Evolutionary conservation across 331 rosid genomes (phyloP), one percentile per base, ranked within the genome.

Genomic region (Pyracantha coccinea): DNA sequence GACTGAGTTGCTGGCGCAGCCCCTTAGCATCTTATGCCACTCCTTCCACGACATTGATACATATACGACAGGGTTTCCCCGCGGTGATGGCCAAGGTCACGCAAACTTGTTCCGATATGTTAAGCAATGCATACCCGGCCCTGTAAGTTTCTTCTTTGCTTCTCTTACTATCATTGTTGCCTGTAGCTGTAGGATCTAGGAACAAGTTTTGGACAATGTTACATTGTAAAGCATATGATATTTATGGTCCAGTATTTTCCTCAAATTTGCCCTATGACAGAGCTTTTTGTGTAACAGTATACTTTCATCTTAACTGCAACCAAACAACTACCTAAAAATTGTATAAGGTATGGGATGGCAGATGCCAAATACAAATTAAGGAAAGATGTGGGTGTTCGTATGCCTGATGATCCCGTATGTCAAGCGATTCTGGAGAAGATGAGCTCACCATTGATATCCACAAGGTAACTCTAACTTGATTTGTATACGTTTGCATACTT

Each of bases 121-220:
- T 70, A 94, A 94, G 88, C 93, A 89, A 55, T 90, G 80, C 89
- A 85, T 94, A 80, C 99, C 99, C 68, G 99, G 99, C 62, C 99
- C 99, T 13, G 99, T 94, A 83, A 92, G 99, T 90, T 60, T 74
- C 74, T 67, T 85, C 50, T 70, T 64, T 73, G 45, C 73, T 73
- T 76, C 29, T 71, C 35, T 33, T 69, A 13, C n/a, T 24, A 32
- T 80, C 35, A 10, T 20, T 72, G 9, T 25, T 41, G 29, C 58
- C 21, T 79, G 50, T 64, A 12, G n/a, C 61, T 47, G 53, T 47
- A 59, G 13, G 41, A 59, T 50, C 41, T 38, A 38, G 1, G 47
- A 41, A 41, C 47, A 41, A 38, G 11, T 3, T 41, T 41, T 41
- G 25, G 64, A 58, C 10, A 12, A 25, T 60, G 19, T 12, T 60